phyloP scores from a whole-genome alignment of 371 early-diverging fungal species.

The Blyttiomyces sp. region DNA sequence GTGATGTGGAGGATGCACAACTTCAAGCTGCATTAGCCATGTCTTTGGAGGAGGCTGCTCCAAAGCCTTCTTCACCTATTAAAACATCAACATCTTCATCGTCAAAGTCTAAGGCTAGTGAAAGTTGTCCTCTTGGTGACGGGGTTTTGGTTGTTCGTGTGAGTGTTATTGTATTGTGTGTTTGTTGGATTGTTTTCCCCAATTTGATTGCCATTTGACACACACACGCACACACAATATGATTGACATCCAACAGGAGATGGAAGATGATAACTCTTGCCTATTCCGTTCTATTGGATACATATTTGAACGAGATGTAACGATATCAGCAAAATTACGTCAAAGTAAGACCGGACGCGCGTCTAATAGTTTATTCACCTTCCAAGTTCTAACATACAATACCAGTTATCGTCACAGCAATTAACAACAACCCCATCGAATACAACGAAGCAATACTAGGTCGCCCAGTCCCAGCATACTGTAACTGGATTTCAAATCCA shows the following conservation, averaged over 20 bases:
- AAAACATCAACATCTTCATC: neutral
- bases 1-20: neutral
- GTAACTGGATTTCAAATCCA: slow-evolving; percentile 48
- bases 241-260: slow-evolving; percentile 19
- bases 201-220: neutral
- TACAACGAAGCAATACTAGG: slow-evolving; percentile 55
- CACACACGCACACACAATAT: too few relatives aligned
- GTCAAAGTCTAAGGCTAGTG: neutral
- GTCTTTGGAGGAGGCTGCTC: too few relatives aligned
- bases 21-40: neutral
- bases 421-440: slow-evolving; percentile 28
- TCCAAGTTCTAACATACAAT: too few relatives aligned
- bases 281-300: slow-evolving; percentile 49
- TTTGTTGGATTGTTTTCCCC: neutral
- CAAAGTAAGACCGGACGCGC: too few relatives aligned
- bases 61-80: neutral
- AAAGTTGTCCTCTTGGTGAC: slow-evolving; percentile 4
- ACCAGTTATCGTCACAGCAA: slow-evolving; percentile 32
- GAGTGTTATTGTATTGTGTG: neutral
- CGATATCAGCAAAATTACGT: slow-evolving; percentile 8
- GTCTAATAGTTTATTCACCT: too few relatives aligned
- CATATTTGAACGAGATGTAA: slow-evolving; percentile 16
- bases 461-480: slow-evolving; percentile 34
- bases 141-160: slow-evolving; percentile 29
- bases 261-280: slow-evolving; percentile 62